phyloP scores from a whole-genome alignment of 1,139 yeast species.

The Geotrichum europaeum region DNA sequence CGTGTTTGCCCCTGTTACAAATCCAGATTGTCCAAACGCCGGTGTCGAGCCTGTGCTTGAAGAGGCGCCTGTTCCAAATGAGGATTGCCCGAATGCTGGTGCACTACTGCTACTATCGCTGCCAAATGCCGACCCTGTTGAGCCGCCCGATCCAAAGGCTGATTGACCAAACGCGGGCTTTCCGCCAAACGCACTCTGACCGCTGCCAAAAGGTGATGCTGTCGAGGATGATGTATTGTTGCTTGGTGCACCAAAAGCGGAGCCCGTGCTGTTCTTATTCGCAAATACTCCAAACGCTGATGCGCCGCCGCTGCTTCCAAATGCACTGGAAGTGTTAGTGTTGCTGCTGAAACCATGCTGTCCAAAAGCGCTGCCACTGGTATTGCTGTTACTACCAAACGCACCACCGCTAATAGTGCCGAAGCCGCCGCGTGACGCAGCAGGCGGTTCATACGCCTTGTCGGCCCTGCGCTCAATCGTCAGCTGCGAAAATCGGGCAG shows the following conservation, averaged over 20 bases:
- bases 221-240: neutral
- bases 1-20: slow-evolving; percentile 1
- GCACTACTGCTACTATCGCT: neutral
- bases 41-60: slow-evolving; percentile 6
- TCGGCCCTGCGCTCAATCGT: slow-evolving; percentile 6
- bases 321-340: neutral
- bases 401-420: slow-evolving; percentile 17
- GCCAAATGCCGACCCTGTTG: slow-evolving; percentile 2
- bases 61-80: slow-evolving; percentile 24
- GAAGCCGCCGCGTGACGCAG: slow-evolving; percentile 20
- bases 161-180: slow-evolving; percentile 23
- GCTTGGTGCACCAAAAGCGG: slow-evolving; percentile 27
- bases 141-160: slow-evolving; percentile 22
- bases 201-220: slow-evolving; percentile 8
- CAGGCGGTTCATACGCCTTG: slow-evolving; percentile 10
- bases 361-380: slow-evolving; percentile 8
- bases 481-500: slow-evolving; percentile 43
- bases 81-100: slow-evolving; percentile 16
- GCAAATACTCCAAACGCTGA: slow-evolving; percentile 12
- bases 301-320: slow-evolving; percentile 2
- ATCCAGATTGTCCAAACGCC: slow-evolving; percentile 20
- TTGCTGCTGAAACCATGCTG: neutral
- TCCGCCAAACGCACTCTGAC: slow-evolving; percentile 20
- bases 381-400: slow-evolving; percentile 13
- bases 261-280: slow-evolving; percentile 16